phyloP scores from a whole-genome alignment of 495 filamentous ascomycete species.

The Podospora tetraspora region DNA sequence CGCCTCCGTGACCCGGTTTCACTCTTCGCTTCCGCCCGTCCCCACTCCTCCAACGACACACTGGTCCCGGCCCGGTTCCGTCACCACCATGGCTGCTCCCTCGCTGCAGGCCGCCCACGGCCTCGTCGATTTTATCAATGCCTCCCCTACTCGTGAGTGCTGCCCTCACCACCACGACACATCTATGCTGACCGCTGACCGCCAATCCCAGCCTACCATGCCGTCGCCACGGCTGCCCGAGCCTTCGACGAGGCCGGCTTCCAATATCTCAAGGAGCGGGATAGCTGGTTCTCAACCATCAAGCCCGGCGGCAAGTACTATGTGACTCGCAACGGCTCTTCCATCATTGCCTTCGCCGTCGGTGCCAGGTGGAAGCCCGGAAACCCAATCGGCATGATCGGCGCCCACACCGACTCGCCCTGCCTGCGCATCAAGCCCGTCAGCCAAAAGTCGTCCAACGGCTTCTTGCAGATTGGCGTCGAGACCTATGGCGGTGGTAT shows the following conservation, averaged over 20 bases:
- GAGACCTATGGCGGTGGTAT: conserved; percentile 93
- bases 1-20: not conserved
- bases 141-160: conserved; percentile 82
- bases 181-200: not conserved
- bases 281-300: conserved; percentile 76
- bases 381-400: conserved; percentile 90
- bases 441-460: conserved; percentile 74
- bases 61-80: conserved; percentile 3
- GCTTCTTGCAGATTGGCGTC: conserved; percentile 93
- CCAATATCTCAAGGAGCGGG: conserved; percentile 80
- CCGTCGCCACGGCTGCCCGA: conserved; percentile 70
- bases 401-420: conserved; percentile 93
- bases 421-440: conserved; percentile 88
- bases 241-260: conserved; percentile 79
- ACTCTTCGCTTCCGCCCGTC: not conserved
- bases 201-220: conserved; percentile 73
- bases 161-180: not conserved
- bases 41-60: not conserved
- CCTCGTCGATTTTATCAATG: conserved; percentile 91
- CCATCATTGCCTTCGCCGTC: conserved; percentile 91
- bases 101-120: conserved; percentile 64
- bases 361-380: conserved; percentile 90
- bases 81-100: conserved; percentile 46
- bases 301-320: conserved; percentile 92
- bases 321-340: conserved; percentile 89